Evolutionary conservation across 2,329 filamentous ascomycete species (phyloP), one percentile per base, ranked within the genome.

Genomic region (Trichoderma afroharzianum): DNA sequence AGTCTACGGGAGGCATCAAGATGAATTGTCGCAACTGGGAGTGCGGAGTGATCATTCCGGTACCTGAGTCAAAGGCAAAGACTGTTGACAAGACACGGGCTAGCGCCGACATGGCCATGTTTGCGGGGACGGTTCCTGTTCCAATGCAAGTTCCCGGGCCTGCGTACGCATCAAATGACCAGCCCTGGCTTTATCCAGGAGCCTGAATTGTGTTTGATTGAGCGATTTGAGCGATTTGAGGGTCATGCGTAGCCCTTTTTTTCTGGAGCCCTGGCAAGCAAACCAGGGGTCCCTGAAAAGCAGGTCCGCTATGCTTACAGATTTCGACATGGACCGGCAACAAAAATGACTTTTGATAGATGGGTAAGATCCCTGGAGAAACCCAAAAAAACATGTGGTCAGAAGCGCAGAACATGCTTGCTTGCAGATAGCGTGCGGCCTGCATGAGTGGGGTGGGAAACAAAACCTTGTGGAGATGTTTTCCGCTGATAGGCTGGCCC

Each of bases 11-110:
- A 73, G 81, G 88, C 73, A 88, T 90, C 14, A 97, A 94, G 80
- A 85, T 98, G 74, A 94, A 88, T 73, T 94, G 92, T 80, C 90
- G 93, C 69, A 99, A 98, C 80, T 98, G 95, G 95, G 96, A 98
- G 82, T 97, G 94, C 78, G 96, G 96, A 43, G 93, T 99, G 1
- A 76, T 98, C 28, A 79, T 98, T 53, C 90, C 91, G 11, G 84
- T 92, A 28, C 76, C 77, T 67, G 73, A 58, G 33, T 76, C 77
- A 64, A 73, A 53, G 21, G 66, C 77, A 64, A 73, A 53, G 24
- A 67, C 68, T 39, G 64, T 63, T 62, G 55, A 63, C 61, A 53
- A 72, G 71, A 72, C 73, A 70, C 71, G 64, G 69, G 50, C 71
- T 59, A 66, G 74, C 73, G 71, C 67, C 62, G 73, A 73, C 72